phyloP scores from a whole-genome alignment of 805 yeast genomes.

The Gaillardinia entomophila region DNA sequence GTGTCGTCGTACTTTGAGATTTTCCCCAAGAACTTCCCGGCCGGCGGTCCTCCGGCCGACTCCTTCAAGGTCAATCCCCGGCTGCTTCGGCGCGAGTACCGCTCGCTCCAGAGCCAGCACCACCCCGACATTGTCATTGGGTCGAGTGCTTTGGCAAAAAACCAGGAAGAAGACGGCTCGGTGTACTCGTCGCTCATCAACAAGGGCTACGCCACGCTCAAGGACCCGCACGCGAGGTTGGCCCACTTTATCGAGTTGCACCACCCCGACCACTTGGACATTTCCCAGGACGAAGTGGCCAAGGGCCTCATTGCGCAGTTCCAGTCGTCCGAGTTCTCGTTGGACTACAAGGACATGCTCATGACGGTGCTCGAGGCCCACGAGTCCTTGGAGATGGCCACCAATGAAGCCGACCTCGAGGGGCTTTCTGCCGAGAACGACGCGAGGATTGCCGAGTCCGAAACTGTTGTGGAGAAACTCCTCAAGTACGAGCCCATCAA shows the following conservation, averaged over 20 bases:
- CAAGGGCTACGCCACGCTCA: slow-evolving; percentile 68
- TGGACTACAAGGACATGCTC: slow-evolving; percentile 49
- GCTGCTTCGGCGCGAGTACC: slow-evolving; percentile 65
- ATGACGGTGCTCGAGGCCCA: slow-evolving; percentile 80
- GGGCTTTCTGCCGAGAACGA: slow-evolving; percentile 51
- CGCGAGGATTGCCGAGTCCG: slow-evolving; percentile 44
- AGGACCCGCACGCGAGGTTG: slow-evolving; percentile 60
- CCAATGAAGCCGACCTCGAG: slow-evolving; percentile 51
- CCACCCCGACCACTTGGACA: slow-evolving; percentile 41
- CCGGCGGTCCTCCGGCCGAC: slow-evolving; percentile 57
- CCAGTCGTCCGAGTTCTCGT: slow-evolving; percentile 22
- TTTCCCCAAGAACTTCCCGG: slow-evolving; percentile 72
- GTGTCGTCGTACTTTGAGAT: slow-evolving; percentile 43
- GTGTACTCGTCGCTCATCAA: slow-evolving; percentile 54
- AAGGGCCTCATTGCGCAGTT: slow-evolving; percentile 38
- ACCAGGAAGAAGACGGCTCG: slow-evolving; percentile 14
- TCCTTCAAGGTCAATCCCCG: slow-evolving; percentile 52
- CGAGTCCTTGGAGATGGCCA: slow-evolving; percentile 70
- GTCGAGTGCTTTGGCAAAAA: slow-evolving; percentile 10
- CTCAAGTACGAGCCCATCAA: slow-evolving; percentile 28
- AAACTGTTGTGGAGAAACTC: slow-evolving; percentile 39
- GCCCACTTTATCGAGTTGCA: slow-evolving; percentile 29
- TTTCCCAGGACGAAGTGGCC: slow-evolving; percentile 52
- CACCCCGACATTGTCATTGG: slow-evolving; percentile 71
- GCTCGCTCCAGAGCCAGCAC: slow-evolving; percentile 60